Conservation (phyloP, 805 yeast genomes). For the Ogataea pini region DNA sequence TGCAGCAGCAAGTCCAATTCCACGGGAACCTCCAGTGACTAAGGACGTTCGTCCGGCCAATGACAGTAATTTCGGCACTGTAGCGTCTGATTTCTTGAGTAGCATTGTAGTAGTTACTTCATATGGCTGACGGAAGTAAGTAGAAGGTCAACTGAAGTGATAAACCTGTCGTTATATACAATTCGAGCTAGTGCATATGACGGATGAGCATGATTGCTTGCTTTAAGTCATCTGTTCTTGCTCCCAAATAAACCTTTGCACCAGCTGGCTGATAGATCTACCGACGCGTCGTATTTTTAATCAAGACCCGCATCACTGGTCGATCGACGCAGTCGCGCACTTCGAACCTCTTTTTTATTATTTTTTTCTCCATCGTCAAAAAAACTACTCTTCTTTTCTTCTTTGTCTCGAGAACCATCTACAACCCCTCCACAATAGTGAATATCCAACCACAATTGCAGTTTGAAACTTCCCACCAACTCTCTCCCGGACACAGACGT, state of each 20-base stretch:
- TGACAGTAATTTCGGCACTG: conserved; percentile 32
- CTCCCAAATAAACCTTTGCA: not conserved
- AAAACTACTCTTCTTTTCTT: not conserved
- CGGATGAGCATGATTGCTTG: no score
- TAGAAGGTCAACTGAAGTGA: no score
- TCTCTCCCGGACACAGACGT: not conserved
- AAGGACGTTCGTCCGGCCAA: conserved; percentile 42
- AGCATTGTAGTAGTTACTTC: not conserved
- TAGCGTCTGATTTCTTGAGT: not conserved
- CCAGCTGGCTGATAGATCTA: not conserved
- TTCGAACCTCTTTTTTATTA: not conserved
- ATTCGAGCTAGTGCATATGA: no score
- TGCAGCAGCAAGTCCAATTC: conserved; percentile 56
- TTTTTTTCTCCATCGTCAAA: not conserved
- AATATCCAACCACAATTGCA: not conserved
- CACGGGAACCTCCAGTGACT: conserved; percentile 57
- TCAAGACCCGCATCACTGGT: no score
- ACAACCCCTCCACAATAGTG: not conserved
- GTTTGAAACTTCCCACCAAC: not conserved
- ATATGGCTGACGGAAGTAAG: no score
- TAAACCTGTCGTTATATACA: no score
- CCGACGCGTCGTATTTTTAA: no score
- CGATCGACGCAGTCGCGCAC: not conserved
- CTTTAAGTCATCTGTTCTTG: no score
- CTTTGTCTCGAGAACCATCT: not conserved